Evolutionary conservation across 352 stramenopile genomes (phyloP), one percentile per base, ranked within the genome.

Genomic region (Lagenidium giganteum): DNA sequence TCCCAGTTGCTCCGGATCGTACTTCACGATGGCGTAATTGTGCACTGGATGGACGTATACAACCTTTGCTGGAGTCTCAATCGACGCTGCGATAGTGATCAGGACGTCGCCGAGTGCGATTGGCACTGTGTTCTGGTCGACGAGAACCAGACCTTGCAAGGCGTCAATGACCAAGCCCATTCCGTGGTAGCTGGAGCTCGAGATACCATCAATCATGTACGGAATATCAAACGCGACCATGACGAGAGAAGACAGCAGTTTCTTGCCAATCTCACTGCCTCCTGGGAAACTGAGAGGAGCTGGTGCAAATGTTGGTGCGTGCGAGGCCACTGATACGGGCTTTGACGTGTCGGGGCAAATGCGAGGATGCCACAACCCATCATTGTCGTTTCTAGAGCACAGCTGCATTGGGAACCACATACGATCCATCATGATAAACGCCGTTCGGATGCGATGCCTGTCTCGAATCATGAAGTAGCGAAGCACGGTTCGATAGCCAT

Each of bases 141-240:
- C 85, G 22, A 96, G 64, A n/a, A 97, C 83, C 41, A 96, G 84
- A 0, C 90, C 90, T 34, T 70, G 54, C 14, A 70, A 54, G 0
- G 64, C 67, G 51, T 97, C 85, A 2, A 97, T 71, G 1, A 97
- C 80, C 11, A 96, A 49, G n/a, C 88, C 88, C 18, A 89, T 82
- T 8, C 89, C 90, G 29, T 93, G 70, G 44, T 94, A 96, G 32
- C 75, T 92, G 3, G 76, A 93, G 55, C 76, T 90, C 16, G 79
- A 90, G 42, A 96, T 92, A 16, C 84, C 87, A 54, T 97, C 87
- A 45, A 95, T 71, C 69, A 90, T 88, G 54, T 94, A 95, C n/a
- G 87, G 87, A 36, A 95, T 88, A 43, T 95, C 83, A 56, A 96
- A 96, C n/a, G 75, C 75, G 2, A 96, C 85, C 83, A 95, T 95